These are phyloP conservation scores for Pseudozyma hubeiensis DNA, from an alignment of 1,284 basidiomycete genomes.

Conservation along the genomic window DNA sequence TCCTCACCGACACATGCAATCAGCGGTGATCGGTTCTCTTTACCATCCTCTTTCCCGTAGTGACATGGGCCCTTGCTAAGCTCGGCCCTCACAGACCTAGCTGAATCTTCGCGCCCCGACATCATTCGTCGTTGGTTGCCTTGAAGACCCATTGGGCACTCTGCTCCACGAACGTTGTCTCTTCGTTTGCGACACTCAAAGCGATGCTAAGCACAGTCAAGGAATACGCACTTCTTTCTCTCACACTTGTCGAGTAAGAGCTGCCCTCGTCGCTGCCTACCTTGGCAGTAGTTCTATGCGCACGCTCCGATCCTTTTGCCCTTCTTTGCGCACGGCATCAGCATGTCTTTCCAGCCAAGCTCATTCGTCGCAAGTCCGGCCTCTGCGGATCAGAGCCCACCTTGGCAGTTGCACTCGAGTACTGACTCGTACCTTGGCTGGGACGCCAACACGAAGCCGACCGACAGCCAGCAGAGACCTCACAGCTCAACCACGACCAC, in stretches of 20 bases:
- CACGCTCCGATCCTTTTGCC: not conserved
- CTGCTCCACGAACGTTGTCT: not conserved
- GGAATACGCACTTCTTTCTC: not conserved
- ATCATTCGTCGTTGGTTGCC: too few relatives aligned
- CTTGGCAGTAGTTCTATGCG: conserved; percentile 3
- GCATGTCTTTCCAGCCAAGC: conserved; percentile 38
- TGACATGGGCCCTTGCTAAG: too few relatives aligned
- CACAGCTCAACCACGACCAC: conserved; percentile 8
- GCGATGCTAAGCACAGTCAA: not conserved
- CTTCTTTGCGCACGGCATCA: conserved; percentile 2
- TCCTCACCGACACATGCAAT: too few relatives aligned
- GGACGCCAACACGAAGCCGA: conserved; percentile 19
- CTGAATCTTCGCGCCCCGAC: too few relatives aligned
- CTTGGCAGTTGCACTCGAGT: conserved; percentile 45
- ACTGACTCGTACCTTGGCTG: conserved; percentile 46
- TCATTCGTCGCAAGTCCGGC: conserved; percentile 28
- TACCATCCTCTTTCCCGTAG: too few relatives aligned
- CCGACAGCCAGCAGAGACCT: conserved; percentile 4
- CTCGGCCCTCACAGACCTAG: too few relatives aligned
- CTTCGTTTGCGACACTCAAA: not conserved
- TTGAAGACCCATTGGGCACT: not conserved
- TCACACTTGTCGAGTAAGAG: conserved; percentile 2
- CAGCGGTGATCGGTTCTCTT: too few relatives aligned
- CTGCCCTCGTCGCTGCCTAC: conserved; percentile 4
- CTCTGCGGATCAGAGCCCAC: conserved; percentile 13